phyloP scores from a whole-genome alignment of 129 eudicot species.

The Heracleum sosnowskyi region DNA sequence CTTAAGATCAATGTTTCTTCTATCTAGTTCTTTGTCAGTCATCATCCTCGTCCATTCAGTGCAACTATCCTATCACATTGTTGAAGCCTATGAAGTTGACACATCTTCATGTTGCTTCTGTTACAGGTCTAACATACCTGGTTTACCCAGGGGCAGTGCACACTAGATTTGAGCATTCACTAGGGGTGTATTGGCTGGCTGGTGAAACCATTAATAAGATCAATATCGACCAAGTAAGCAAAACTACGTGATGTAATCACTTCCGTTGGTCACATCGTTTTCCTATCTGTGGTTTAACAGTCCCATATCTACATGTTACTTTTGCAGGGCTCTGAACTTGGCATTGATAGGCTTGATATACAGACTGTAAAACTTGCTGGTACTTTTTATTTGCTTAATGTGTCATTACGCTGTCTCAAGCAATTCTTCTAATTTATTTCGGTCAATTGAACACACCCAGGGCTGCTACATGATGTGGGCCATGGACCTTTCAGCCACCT shows the following conservation, averaged over 20 bases:
- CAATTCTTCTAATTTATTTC: conserved; percentile 1
- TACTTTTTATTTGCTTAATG: conserved; percentile 20
- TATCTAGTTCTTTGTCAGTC: neutral
- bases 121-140: conserved; percentile 55
- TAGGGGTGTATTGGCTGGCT: conserved; percentile 97
- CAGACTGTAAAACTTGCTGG: conserved; percentile 88
- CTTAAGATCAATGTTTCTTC: neutral
- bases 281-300: neutral
- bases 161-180: conserved; percentile 94
- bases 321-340: conserved; percentile 74
- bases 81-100: conserved; percentile 1
- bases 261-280: conserved; percentile 13
- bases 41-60: neutral
- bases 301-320: conserved; percentile 10
- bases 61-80: neutral
- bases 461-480: conserved; percentile 89
- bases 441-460: conserved; percentile 23
- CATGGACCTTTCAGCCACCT: conserved; percentile 97
- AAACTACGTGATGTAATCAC: neutral
- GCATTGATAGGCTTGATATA: conserved; percentile 53
- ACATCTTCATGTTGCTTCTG: conserved; percentile 7
- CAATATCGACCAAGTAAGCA: conserved; percentile 51
- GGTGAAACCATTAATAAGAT: conserved; percentile 59
- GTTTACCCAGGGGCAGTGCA: conserved; percentile 98
- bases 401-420: neutral